Percentiles rank a stretch among this genome's conserved stretches.
phyloP scores from a whole-genome alignment of 108 stramenopile species.

The Nitzschia putrida region DNA sequence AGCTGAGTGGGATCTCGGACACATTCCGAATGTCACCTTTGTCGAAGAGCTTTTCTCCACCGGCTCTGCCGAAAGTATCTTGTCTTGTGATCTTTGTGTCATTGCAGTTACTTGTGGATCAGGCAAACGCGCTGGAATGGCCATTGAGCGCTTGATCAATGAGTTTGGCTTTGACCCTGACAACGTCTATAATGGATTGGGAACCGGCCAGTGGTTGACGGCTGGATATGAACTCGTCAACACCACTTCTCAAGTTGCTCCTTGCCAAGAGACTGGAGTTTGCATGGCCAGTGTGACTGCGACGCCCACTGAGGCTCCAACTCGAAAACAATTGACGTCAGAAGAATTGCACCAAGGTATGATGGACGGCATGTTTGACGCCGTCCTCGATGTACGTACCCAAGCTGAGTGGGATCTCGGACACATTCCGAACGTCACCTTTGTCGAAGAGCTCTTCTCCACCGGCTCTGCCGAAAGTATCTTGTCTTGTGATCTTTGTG shows the following conservation, averaged over 20 bases:
- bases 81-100: constrained; percentile 9
- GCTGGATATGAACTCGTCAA: constrained; percentile 18
- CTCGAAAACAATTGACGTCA: constrained; percentile 10
- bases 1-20: constrained; percentile 33
- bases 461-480: not conserved
- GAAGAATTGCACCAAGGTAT: constrained; percentile 22
- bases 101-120: constrained; percentile 32
- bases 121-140: constrained; percentile 19
- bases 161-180: constrained; percentile 21
- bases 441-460: constrained; percentile 13
- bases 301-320: too few relatives aligned
- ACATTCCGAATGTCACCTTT: constrained; percentile 33
- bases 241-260: not conserved
- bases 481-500: constrained; percentile 12
- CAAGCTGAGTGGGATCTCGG: constrained; percentile 31
- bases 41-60: constrained; percentile 8
- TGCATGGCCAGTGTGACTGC: too few relatives aligned
- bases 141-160: constrained; percentile 19
- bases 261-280: not conserved
- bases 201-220: constrained; percentile 19
- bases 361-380: constrained; percentile 24
- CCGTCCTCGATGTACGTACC: constrained; percentile 35
- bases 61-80: not conserved
- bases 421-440: constrained; percentile 32
- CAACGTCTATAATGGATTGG: constrained; percentile 33